These are phyloP conservation scores for Cercospora canescens DNA, from an alignment of 2,329 filamentous ascomycete genomes.

Conservation along the genomic window DNA sequence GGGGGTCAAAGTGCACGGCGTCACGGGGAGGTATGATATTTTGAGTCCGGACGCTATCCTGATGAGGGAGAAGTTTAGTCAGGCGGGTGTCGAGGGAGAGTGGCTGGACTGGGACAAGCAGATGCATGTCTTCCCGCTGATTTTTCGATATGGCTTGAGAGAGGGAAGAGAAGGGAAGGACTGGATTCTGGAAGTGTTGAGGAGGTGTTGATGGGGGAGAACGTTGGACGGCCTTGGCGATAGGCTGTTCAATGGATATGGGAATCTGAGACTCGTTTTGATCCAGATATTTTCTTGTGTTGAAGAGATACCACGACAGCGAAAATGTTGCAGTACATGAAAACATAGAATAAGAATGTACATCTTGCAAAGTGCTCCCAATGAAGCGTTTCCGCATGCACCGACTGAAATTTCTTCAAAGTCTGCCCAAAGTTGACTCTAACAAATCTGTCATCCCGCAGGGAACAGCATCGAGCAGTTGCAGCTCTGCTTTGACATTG, in stretches of 20 bases:
- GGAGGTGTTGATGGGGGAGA: conserved; percentile 10
- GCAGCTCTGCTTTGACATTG: conserved; percentile 75
- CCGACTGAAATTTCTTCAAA: neutral
- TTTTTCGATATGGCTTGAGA: conserved; percentile 48
- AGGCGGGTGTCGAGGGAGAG: conserved; percentile 49
- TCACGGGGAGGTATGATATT: conserved; percentile 56
- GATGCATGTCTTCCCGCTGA: conserved; percentile 61
- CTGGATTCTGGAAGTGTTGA: conserved; percentile 45
- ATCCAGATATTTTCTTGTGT: too few relatives aligned
- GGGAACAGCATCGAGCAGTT: conserved; percentile 43
- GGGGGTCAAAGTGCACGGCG: conserved; percentile 52
- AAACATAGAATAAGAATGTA: neutral
- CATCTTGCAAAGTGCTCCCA: neutral
- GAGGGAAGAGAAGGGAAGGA: conserved; percentile 50
- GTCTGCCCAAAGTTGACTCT: neutral
- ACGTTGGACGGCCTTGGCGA: neutral
- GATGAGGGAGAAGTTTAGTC: conserved; percentile 49
- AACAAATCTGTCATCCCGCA: conserved; percentile 29
- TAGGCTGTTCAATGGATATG: neutral
- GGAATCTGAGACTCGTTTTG: neutral
- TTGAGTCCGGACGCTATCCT: conserved; percentile 53
- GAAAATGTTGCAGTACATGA: neutral
- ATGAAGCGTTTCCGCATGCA: neutral
- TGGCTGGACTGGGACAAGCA: conserved; percentile 62
- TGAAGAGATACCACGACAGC: conserved; percentile 2